Base-by-base conservation (phyloP, 2,329 filamentous ascomycete species). In the Hypoxylon sp. region DNA sequence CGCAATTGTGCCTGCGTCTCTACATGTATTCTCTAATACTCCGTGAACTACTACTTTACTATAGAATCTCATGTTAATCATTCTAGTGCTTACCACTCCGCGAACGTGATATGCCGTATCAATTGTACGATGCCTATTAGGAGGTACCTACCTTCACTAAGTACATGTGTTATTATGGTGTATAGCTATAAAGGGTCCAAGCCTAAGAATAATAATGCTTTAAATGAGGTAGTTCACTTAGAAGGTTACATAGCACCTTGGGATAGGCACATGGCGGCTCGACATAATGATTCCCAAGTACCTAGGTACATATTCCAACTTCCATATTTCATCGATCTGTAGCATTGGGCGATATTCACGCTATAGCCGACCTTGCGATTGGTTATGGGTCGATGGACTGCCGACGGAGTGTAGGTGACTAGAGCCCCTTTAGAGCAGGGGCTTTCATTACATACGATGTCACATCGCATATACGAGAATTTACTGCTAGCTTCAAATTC, bases 381-480 rank as follows among this genome's bases (percentile, higher is more conserved):
- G 35, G 17, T 8, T 8, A 63, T 64, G 48, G 53, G 57, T 42
- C 47, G 64, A 61, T 29, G 24, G 51, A 46, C 42, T 44, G 35
- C 42, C 19, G 57, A 58, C 35, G 50, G 35, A 10, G 21, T 60
- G 32, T 50, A 60, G 32, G 54, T 55, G 62, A 57, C 48, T 39
- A 46, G 57, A 65, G 53, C 52, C 44, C 48, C 48, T 39, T 56
- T 60, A 51, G 46, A 56, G 32, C 27, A 51, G n/a, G 54, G 57
- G 31, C 24, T 44, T 51, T 39, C 37, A 37, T 68, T 68, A 63
- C 53, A 56, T 56, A 56, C 67, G 67, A 70, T 57, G 73, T 75
- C 60, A 62, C 71, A 75, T 70, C 67, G 73, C 74, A 75, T 75
- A 75, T 75, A 75, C 74, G 74, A 75, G 70, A 62, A 67, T 62